These are phyloP conservation scores for Vitis hybrid DNA, from an alignment of 177 flowering plant genomes.

Conservation along the genomic window DNA sequence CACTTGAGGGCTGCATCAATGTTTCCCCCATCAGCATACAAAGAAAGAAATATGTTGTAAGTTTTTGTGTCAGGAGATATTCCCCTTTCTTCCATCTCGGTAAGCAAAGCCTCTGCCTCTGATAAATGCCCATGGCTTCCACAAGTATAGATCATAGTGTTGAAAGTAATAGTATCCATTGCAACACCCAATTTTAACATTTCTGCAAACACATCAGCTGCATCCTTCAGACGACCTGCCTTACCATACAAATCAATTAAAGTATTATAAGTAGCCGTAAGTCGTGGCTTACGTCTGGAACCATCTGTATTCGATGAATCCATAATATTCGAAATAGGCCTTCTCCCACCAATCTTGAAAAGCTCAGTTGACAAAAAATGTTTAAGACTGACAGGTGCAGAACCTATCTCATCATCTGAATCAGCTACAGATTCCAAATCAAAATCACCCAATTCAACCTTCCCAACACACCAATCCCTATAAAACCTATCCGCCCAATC, in stretches of 20 bases:
- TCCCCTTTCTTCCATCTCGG: slow-evolving; percentile 78
- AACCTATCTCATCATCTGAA: slow-evolving; percentile 19
- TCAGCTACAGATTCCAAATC: slow-evolving; percentile 51
- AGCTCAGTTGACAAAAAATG: slow-evolving; percentile 83
- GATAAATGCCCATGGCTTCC: slow-evolving; percentile 70
- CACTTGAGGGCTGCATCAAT: slow-evolving; percentile 57
- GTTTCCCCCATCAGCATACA: slow-evolving; percentile 71
- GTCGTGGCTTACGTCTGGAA: slow-evolving; percentile 44
- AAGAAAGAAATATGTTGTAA: slow-evolving; percentile 72
- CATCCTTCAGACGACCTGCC: slow-evolving; percentile 84
- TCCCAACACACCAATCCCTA: slow-evolving; percentile 75
- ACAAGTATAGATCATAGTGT: slow-evolving; percentile 85
- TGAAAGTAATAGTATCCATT: slow-evolving; percentile 75
- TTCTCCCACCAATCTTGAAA: slow-evolving; percentile 72
- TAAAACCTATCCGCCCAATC: slow-evolving; percentile 70
- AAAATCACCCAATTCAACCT: slow-evolving; percentile 50
- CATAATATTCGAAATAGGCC: slow-evolving; percentile 21
- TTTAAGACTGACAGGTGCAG: slow-evolving; percentile 51
- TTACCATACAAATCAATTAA: slow-evolving; percentile 92
- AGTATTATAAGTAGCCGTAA: slow-evolving; percentile 75
- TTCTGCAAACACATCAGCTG: slow-evolving; percentile 69
- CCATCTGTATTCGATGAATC: slow-evolving; percentile 22
- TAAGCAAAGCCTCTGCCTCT: slow-evolving; percentile 79
- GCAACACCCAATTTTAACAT: slow-evolving; percentile 83
- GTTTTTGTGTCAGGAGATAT: slow-evolving; percentile 79